Evolutionary conservation across 305 asterid genomes (phyloP), one percentile per base, ranked within the genome.

Genomic region (Rubia tinctorum): DNA sequence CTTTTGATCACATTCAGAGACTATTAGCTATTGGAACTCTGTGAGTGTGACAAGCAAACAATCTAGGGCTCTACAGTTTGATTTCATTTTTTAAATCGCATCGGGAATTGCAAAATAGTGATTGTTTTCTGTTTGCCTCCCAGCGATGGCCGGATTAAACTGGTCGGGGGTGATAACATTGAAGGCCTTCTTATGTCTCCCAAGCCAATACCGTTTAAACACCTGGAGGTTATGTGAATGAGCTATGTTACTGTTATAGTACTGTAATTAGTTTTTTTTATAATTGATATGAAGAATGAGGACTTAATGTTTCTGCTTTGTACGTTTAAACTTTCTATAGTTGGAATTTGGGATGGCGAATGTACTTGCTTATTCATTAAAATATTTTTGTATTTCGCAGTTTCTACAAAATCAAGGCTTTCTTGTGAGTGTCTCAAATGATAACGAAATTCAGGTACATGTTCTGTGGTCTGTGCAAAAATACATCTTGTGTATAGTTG

Each of bases 111-210:
- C 6, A 7, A 7, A 55, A 2, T 66, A 61, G 43, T 34, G 70
- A 71, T 55, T 55, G 73, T 61, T 83, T 80, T 67, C 7, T 27
- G 68, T 74, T 74, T 65, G 85, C 82, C 58, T 58, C 3, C 0
- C 86, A 92, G 99, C 84, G 99, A 95, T 88, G 97, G 98, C 66
- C 88, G 93, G 86, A 95, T 95, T 80, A 95, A 95, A 83, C 91
- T 95, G 71, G 70, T 92, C 63, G 95, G 98, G 64, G 99, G 96
- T 77, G 84, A 86, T 84, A 92, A 89, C 67, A 81, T 91, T 76
- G 99, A 95, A 85, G 93, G 89, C 76, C 91, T 95, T 80, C 90
- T 95, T 63, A 76, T 86, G 71, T 91, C 98, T 80, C 93, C 95
- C 18, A 87, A 88, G 79, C 80, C 98, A 47, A 43, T 82, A 74